A percentile compares a stretch with the other conserved stretches of the same genome.
phyloP scores from a whole-genome alignment of 2,329 filamentous ascomycete species.

The Fusarium nematophilum region DNA sequence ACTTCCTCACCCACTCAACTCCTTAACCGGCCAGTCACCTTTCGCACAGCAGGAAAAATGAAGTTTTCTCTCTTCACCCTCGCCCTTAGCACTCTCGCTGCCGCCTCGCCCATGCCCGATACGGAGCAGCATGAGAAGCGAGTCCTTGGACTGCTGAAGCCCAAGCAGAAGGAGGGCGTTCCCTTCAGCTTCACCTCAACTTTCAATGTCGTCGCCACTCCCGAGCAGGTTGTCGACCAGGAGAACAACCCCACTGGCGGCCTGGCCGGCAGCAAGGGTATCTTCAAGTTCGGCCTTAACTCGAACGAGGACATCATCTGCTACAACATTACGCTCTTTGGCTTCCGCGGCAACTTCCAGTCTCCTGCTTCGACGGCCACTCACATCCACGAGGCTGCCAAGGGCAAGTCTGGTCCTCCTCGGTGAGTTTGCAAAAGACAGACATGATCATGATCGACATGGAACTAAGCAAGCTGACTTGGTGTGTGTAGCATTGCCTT shows the following conservation, averaged over 20 bases:
- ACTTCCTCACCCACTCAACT: background rate
- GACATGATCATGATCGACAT: background rate
- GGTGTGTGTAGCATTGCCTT: constrained; percentile 54
- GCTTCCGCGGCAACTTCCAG: constrained; percentile 61
- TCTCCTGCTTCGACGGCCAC: constrained; percentile 64
- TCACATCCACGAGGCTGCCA: constrained; percentile 63
- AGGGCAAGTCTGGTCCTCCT: constrained; percentile 61
- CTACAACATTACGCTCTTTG: constrained; percentile 63
- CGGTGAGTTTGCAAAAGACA: constrained; percentile 44
- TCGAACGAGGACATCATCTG: constrained; percentile 55
- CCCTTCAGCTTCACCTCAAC: constrained; percentile 60
- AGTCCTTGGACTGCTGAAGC: constrained; percentile 31
- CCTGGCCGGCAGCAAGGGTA: constrained; percentile 56
- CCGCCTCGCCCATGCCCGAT: constrained; percentile 38
- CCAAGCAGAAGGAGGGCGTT: constrained; percentile 13
- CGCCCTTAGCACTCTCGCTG: constrained; percentile 37
- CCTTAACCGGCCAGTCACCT: background rate
- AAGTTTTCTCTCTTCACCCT: constrained; percentile 38
- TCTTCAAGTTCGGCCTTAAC: constrained; percentile 66
- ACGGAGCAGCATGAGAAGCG: constrained; percentile 34
- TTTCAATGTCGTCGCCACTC: constrained; percentile 59
- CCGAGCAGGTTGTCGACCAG: constrained; percentile 61
- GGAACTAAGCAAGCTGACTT: constrained; percentile 2
- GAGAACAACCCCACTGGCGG: constrained; percentile 53
- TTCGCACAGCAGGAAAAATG: constrained; percentile 32